Evolutionary conservation across 306 rosid genomes (phyloP).

Genomic region (Glycine soja): DNA sequence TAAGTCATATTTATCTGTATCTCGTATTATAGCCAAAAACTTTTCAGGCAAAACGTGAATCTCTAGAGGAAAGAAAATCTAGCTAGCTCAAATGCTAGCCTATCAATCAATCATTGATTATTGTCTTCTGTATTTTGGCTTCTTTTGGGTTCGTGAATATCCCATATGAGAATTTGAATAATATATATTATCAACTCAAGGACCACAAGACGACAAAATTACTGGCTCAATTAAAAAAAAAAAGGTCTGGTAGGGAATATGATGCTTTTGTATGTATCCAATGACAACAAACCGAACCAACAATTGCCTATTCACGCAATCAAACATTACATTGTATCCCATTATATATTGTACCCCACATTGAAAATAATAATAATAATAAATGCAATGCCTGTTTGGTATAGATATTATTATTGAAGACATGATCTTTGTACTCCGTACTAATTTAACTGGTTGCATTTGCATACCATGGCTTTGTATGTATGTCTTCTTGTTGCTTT

Average conservation of each 20-base stretch:
- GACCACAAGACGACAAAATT: slow-evolving; percentile 32
- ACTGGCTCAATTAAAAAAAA: not conserved
- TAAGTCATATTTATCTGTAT: not conserved
- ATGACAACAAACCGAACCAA: slow-evolving; percentile 16
- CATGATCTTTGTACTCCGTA: slow-evolving; percentile 37
- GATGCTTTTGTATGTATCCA: slow-evolving; percentile 41
- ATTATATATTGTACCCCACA: slow-evolving; percentile 1
- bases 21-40: not conserved
- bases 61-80: not conserved
- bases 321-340: not conserved
- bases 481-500: slow-evolving; percentile 2
- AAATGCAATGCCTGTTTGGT: slow-evolving; percentile 7
- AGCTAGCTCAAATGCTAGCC: not conserved
- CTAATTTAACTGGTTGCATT: slow-evolving; percentile 31
- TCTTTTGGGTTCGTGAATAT: slow-evolving; percentile 29
- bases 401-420: slow-evolving; percentile 16
- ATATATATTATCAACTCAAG: slow-evolving; percentile 15
- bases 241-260: slow-evolving; percentile 19
- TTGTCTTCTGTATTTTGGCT: slow-evolving; percentile 21
- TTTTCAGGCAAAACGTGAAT: not conserved
- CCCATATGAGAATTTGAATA: not conserved
- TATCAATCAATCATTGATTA: slow-evolving; percentile 33
- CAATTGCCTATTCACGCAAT: slow-evolving; percentile 36
- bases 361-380: not conserved
- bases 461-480: not conserved